Base-by-base conservation (phyloP, 2,329 filamentous ascomycete species). In the Ophiostoma australiae region DNA sequence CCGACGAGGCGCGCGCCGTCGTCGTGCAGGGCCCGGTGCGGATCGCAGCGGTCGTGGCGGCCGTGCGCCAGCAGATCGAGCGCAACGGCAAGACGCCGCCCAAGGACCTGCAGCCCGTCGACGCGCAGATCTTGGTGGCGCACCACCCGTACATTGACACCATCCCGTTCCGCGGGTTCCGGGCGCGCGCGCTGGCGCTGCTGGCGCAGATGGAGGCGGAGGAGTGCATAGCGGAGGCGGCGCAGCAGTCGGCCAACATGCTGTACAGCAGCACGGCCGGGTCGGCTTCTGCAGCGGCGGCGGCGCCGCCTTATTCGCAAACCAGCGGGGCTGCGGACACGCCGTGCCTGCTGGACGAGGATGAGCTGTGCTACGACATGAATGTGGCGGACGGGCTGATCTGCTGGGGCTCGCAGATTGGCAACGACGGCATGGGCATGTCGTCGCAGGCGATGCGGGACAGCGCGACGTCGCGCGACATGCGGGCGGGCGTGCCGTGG, bases 401-500 rank as follows among this genome's bases (percentile, higher is more conserved):
- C 7, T 81, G 80, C 73, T 81, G 80, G 79, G 80, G 80, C 6
- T 75, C 77, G 35, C 74, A 76, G 65, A 63, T 33, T 48, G 77
- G 74, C 27, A 76, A 74, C 68, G 70, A n/a, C 27, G 68, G 69
- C 23, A 48, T 58, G 37, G 70, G 68, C 27, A 20, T 70, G 67
- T 72, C 70, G 35, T 39, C 69, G 69, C 41, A 72, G 41, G 69
- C 69, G 68, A 65, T 74, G 75, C 69, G 74, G 31, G 69, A 72
- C 68, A 65, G 61, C 52, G 33, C 20, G 20, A 52, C 44, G 65
- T 17, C 67, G 23, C 72, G 70, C 17, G 76, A 76, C 35, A 79
- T 80, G 76, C 73, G 75, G 17, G 78, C 80, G 5, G 78, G 79
- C 20, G 78, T 81, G n/a, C 79, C 82, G 0, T 83, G 82, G 82